A percentile compares a stretch with the other conserved stretches of the same genome.
Conservation (phyloP, 768 basidiomycete species). For the Cyclocybe cylindracea region DNA sequence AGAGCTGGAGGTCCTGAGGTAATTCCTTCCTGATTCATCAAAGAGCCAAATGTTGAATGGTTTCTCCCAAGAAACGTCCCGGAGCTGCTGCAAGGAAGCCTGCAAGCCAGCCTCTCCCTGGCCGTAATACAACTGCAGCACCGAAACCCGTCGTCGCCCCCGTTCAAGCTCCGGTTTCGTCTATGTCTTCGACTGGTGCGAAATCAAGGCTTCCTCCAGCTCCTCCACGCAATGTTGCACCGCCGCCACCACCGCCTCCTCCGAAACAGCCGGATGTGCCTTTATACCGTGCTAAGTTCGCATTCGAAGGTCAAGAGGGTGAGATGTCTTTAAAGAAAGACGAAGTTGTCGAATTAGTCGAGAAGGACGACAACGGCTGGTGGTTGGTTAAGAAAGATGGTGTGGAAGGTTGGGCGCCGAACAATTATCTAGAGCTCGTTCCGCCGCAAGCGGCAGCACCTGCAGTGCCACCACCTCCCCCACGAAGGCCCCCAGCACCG, state of each 20-base stretch:
- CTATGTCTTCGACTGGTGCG: constrained; percentile 21
- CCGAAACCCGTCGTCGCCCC: constrained; percentile 30
- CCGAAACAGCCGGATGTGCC: constrained; percentile 67
- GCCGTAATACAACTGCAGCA: constrained; percentile 46
- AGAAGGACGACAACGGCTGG: constrained; percentile 97
- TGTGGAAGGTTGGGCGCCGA: constrained; percentile 92
- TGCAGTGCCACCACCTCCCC: constrained; percentile 71
- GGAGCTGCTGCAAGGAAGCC: constrained; percentile 50
- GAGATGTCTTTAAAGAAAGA: constrained; percentile 91
- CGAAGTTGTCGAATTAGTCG: constrained; percentile 86
- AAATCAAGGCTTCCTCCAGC: constrained; percentile 29
- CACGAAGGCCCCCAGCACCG: constrained; percentile 46
- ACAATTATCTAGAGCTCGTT: constrained; percentile 86
- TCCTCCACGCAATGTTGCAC: constrained; percentile 38
- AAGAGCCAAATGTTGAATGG: constrained; percentile 1
- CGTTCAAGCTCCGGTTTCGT: constrained; percentile 1
- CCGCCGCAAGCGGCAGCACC: constrained; percentile 65
- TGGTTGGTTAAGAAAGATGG: constrained; percentile 90
- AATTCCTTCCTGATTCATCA: constrained; percentile 9
- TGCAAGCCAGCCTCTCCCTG: constrained; percentile 63
- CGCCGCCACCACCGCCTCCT: constrained; percentile 55
- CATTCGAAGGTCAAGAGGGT: constrained; percentile 91
- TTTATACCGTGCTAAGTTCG: constrained; percentile 84
- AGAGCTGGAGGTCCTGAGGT: constrained; percentile 73
- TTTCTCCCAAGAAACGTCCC: constrained; percentile 43